Evolutionary conservation across 345 rosid species (phyloP).

Genomic region (Excoecaria agallocha): DNA sequence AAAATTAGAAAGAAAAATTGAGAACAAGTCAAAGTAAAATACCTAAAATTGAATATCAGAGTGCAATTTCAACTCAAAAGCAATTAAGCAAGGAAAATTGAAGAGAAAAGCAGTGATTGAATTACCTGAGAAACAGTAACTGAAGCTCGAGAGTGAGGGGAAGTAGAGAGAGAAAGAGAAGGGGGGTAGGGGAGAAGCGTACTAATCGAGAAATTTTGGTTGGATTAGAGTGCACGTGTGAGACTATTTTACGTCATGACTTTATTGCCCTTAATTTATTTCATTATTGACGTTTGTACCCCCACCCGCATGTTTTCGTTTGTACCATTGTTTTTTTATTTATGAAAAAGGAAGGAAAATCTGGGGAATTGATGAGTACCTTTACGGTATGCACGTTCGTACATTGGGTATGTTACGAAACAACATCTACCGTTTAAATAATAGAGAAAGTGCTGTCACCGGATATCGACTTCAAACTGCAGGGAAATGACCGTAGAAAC

Average conservation of each 20-base stretch:
- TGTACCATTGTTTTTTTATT: neutral
- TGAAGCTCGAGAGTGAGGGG: neutral
- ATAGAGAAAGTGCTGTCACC: too few relatives aligned
- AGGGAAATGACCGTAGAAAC: too few relatives aligned
- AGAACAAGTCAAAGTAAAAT: neutral
- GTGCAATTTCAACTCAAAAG: too few relatives aligned
- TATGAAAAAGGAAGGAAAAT: too few relatives aligned
- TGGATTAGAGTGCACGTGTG: constrained; percentile 5
- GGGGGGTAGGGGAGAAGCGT: neutral
- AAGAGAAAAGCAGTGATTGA: neutral
- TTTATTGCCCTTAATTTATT: neutral
- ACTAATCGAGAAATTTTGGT: constrained; percentile 8
- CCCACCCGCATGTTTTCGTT: neutral
- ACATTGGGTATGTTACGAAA: too few relatives aligned
- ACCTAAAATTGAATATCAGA: neutral
- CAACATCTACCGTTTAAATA: too few relatives aligned
- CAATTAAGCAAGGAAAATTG: neutral
- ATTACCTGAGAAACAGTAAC: neutral
- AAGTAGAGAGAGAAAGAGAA: neutral
- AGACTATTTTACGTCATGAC: neutral
- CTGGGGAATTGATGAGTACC: neutral
- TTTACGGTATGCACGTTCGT: too few relatives aligned
- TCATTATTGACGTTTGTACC: neutral
- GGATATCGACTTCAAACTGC: too few relatives aligned
- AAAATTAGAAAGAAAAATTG: neutral